Percentiles rank a stretch among this genome's conserved stretches.
phyloP scores from a whole-genome alignment of 768 basidiomycete genomes.

The Serendipita sp. region DNA sequence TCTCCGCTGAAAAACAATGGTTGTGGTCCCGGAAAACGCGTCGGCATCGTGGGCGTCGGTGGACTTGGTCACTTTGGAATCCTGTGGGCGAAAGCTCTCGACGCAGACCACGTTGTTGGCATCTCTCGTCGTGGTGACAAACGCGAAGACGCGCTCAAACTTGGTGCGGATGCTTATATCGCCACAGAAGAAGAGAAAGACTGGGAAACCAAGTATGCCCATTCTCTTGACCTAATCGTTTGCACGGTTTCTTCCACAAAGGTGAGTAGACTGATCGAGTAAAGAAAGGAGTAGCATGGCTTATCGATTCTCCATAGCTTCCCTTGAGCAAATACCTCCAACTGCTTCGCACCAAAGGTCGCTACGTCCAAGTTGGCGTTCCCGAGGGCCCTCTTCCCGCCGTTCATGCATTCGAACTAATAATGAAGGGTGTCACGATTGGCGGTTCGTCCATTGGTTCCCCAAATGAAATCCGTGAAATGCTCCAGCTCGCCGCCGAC shows the following conservation, averaged over 20 bases:
- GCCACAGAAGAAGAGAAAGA: slow-evolving; percentile 25
- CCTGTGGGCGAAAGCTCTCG: slow-evolving; percentile 37
- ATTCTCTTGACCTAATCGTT: slow-evolving; percentile 25
- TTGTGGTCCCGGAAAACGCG: slow-evolving; percentile 41
- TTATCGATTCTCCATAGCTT: slow-evolving; percentile 16
- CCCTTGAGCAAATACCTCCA: slow-evolving; percentile 22
- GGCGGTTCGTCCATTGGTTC: slow-evolving; percentile 32
- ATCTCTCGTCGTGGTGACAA: slow-evolving; percentile 41
- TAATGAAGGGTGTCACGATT: slow-evolving; percentile 14
- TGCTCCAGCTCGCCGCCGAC: slow-evolving; percentile 42
- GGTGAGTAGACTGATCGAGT: slow-evolving; percentile 26
- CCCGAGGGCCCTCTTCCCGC: slow-evolving; percentile 33
- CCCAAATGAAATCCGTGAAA: slow-evolving; percentile 40
- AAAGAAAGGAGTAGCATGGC: slow-evolving; percentile 28
- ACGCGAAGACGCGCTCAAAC: slow-evolving; percentile 36
- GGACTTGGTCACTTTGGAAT: slow-evolving; percentile 32
- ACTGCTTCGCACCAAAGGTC: slow-evolving; percentile 36
- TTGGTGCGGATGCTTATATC: slow-evolving; percentile 42
- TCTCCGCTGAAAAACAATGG: slow-evolving; percentile 42
- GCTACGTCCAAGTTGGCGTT: slow-evolving; percentile 41
- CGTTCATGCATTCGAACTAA: slow-evolving; percentile 24
- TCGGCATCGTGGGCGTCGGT: slow-evolving; percentile 52
- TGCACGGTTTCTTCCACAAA: slow-evolving; percentile 26
- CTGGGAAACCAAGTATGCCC: slow-evolving; percentile 16
- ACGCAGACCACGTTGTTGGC: slow-evolving; percentile 35